Conservation (phyloP, 2,329 filamentous ascomycete species). For the Colletotrichum endophyticum region DNA sequence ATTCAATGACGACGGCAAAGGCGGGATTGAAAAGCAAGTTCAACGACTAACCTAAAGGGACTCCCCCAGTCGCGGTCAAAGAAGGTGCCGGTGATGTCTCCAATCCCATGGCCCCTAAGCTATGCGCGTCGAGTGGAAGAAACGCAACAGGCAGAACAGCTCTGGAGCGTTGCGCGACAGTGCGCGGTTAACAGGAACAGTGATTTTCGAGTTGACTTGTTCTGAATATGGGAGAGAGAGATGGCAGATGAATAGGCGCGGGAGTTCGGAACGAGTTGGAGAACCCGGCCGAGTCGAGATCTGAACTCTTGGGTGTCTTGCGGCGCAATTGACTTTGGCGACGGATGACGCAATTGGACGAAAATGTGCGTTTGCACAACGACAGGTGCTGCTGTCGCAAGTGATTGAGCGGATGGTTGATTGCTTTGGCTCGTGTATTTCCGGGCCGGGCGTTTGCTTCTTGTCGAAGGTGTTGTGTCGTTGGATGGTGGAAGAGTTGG, state of each 20-base stretch:
- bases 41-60: slow-evolving; percentile 17
- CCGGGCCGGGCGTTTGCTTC: background rate
- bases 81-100: slow-evolving; percentile 8
- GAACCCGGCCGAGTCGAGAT: background rate
- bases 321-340: background rate
- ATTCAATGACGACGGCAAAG: background rate
- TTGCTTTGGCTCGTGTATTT: background rate
- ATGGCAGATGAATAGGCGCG: background rate
- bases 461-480: background rate
- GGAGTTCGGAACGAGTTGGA: background rate
- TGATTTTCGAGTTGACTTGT: background rate
- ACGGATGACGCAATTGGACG: background rate
- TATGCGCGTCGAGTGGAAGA: background rate
- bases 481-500: background rate
- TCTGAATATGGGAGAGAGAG: background rate
- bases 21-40: background rate
- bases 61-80: slow-evolving; percentile 12
- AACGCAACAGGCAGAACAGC: slow-evolving; percentile 3
- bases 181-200: background rate
- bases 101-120: slow-evolving; percentile 22
- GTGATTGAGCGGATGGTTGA: background rate
- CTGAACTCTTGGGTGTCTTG: background rate
- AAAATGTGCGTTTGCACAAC: background rate
- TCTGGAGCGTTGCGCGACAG: background rate
- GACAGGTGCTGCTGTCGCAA: background rate